phyloP scores from a whole-genome alignment of 257 asterid genomes.

The Fraxinus pennsylvanica region DNA sequence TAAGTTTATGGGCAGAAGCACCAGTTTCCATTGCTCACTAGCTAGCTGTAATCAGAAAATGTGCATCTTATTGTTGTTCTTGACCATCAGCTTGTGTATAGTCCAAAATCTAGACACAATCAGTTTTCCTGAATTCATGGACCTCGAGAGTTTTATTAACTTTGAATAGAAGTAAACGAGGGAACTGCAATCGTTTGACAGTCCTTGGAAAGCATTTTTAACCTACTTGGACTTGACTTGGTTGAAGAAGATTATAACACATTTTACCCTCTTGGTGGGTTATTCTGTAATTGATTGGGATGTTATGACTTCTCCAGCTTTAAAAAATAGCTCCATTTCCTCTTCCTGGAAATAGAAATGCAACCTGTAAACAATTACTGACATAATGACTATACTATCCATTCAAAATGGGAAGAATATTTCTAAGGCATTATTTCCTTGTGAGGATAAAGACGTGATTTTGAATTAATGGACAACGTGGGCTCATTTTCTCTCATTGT shows the following conservation, averaged over 20 bases:
- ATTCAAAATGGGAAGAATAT: neutral
- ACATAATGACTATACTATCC: conserved; percentile 15
- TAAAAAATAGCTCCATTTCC: conserved; percentile 39
- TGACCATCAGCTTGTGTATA: neutral
- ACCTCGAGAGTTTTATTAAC: neutral
- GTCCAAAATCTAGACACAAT: neutral
- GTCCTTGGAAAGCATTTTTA: neutral
- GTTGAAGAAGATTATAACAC: neutral
- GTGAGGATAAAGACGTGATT: conserved; percentile 37
- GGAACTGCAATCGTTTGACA: neutral
- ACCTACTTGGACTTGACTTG: neutral
- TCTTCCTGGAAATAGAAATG: conserved; percentile 41
- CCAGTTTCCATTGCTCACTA: too few species aligned
- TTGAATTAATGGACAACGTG: neutral
- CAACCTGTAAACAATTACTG: conserved; percentile 25
- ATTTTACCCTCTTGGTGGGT: conserved; percentile 9
- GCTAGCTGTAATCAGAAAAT: too few species aligned
- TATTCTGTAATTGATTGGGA: conserved; percentile 11
- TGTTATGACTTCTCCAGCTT: conserved; percentile 40
- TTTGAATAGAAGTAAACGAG: too few species aligned
- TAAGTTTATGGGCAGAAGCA: too few species aligned
- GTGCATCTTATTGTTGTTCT: neutral
- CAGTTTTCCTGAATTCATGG: neutral
- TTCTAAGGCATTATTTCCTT: conserved; percentile 3
- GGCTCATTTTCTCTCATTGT: conserved; percentile 30